Base-by-base conservation (phyloP, 495 filamentous ascomycete species). In the Hapsidospora chrysogenum region DNA sequence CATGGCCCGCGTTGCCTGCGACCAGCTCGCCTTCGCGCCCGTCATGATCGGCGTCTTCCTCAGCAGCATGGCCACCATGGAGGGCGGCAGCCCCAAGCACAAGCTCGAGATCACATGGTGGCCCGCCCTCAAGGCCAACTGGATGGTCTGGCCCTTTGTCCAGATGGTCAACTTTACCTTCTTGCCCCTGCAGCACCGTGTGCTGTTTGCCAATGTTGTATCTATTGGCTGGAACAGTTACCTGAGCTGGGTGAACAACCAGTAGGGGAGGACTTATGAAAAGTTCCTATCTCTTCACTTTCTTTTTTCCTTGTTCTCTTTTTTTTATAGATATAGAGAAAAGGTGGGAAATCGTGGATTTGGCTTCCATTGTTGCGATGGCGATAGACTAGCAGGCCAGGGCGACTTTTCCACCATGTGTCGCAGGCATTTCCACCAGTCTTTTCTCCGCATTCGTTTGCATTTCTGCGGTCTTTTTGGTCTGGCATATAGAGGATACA, bases 191-290 rank as follows among this genome's bases (percentile, higher is more conserved):
- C 69, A 96, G 43, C 76, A 85, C 50, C 61, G 87, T 39, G 68
- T 97, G 21, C 54, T 97, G 44, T 73, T 93, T 29, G 89, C 95
- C 30, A 97, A 97, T 49, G 54, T 92, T 14, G 65, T 96, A 29
- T 62, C 44, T 29, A 54, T 65, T 72, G 87, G 85, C 41, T 97
- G 89, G 89, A 97, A 97, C 51, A 94, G 84, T 53, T 89, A 94
- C 53, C 56, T 97, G 33, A 94, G 85, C 57, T 76, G 68, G 50
- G 59, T 92, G 41, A 92, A 86, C 57, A 86, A 56, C 35, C 9
- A 36, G 33, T 18, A 15, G 16, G 23, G 23, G 23, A n/a, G n/a
- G n/a, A n/a, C n/a, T n/a, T n/a, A n/a, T n/a, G n/a, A n/a, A n/a
- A n/a, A n/a, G n/a, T n/a, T n/a, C n/a, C n/a, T n/a, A n/a, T n/a